A percentile compares a stretch with the other conserved stretches of the same genome.
phyloP scores from a whole-genome alignment of 345 rosid genomes.

The Pseudoturritis turrita region DNA sequence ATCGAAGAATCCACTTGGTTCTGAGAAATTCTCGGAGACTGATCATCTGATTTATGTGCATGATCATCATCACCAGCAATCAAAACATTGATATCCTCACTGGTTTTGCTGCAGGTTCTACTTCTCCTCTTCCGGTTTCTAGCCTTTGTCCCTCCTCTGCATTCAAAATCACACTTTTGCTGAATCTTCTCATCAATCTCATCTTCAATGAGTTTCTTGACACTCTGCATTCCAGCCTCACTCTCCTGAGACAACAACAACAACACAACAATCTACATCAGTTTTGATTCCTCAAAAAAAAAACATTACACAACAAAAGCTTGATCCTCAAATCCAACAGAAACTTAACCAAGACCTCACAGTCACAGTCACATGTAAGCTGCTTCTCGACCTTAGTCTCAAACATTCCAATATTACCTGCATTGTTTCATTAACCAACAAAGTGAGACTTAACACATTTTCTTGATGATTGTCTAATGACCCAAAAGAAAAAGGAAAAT shows the following conservation, averaged over 20 bases:
- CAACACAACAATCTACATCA: not conserved
- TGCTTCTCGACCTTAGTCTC: conserved; percentile 34
- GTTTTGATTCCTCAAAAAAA: not conserved
- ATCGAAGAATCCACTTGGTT: conserved; percentile 32
- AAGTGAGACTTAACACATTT: conserved; percentile 30
- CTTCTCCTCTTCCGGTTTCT: conserved; percentile 49
- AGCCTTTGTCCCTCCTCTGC: conserved; percentile 32
- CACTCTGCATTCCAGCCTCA: conserved; percentile 44
- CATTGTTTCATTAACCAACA: conserved; percentile 9
- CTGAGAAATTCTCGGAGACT: conserved; percentile 50
- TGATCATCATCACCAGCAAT: conserved; percentile 34
- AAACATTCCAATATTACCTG: conserved; percentile 24
- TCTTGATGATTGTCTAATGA: not conserved
- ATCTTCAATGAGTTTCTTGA: conserved; percentile 84
- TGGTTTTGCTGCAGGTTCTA: conserved; percentile 45
- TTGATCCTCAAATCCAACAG: conserved; percentile 32
- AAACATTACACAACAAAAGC: not conserved
- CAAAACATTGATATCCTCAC: conserved; percentile 34
- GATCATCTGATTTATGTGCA: conserved; percentile 36
- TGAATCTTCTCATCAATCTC: conserved; percentile 52
- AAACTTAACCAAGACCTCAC: conserved; percentile 32
- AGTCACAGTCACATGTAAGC: conserved; percentile 30
- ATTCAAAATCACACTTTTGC: conserved; percentile 30
- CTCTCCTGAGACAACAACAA: conserved; percentile 39
- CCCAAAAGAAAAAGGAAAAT: not conserved